Percentiles rank a stretch among this genome's conserved stretches.
Evolutionary conservation across 345 rosid genomes (phyloP).

Genomic region (Hibiscus trionum): DNA sequence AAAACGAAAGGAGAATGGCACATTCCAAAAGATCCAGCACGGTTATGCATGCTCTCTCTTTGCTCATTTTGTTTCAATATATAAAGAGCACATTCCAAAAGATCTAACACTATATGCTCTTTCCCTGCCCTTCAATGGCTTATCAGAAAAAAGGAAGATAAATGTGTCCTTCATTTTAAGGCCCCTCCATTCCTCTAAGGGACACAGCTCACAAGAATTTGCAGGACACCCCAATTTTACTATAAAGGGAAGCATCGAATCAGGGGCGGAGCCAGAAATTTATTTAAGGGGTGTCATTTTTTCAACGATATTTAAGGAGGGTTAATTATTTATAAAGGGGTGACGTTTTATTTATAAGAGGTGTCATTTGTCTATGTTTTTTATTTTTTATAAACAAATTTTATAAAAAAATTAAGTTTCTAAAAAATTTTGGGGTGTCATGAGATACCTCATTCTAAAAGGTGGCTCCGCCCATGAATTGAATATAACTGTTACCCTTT

Average conservation of each 20-base stretch:
- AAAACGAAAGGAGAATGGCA: neutral
- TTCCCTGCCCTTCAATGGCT: neutral
- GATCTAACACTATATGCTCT: neutral
- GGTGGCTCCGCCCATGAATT: neutral
- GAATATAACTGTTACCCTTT: neutral
- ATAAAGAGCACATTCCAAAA: constrained; percentile 4
- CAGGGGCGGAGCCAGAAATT: too few relatives aligned
- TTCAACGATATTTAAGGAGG: too few relatives aligned
- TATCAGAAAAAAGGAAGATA: neutral
- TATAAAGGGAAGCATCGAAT: constrained; percentile 10
- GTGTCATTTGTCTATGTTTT: too few relatives aligned
- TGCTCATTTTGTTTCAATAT: neutral
- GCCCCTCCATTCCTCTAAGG: constrained; percentile 21
- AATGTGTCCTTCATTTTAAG: neutral
- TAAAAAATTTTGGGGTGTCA: too few relatives aligned
- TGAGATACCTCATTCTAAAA: too few relatives aligned
- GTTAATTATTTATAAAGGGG: too few relatives aligned
- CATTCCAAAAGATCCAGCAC: constrained; percentile 3
- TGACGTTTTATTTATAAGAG: too few relatives aligned
- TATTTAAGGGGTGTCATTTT: too few relatives aligned
- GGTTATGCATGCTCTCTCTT: neutral
- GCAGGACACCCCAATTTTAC: constrained; percentile 3
- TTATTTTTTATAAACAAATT: too few relatives aligned
- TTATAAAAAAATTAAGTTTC: too few relatives aligned
- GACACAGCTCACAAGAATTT: neutral